phyloP scores from a whole-genome alignment of 345 rosid species.

The Gossypium stocksii region DNA sequence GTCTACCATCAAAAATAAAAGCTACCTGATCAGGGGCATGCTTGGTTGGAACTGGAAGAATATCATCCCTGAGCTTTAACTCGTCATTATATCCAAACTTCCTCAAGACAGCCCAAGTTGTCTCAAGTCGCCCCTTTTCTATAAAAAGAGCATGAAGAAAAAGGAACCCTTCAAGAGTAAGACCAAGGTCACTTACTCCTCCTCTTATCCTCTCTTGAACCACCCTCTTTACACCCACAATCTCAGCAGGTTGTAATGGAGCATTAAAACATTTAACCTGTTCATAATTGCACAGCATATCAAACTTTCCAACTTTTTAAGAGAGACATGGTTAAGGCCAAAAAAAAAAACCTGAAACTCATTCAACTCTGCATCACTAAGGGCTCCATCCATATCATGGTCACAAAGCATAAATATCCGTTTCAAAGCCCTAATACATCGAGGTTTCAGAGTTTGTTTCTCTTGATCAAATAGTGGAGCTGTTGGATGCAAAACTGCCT shows the following conservation, averaged over 20 bases:
- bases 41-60: conserved; percentile 53
- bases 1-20: neutral
- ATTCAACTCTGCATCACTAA: conserved; percentile 74
- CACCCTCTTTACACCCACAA: conserved; percentile 68
- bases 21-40: conserved; percentile 74
- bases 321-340: conserved; percentile 10
- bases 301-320: neutral
- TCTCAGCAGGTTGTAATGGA: conserved; percentile 71
- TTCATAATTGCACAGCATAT: conserved; percentile 23
- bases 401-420: conserved; percentile 75
- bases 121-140: conserved; percentile 75
- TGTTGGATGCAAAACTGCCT: conserved; percentile 81
- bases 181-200: conserved; percentile 77
- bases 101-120: conserved; percentile 80
- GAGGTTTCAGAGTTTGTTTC: conserved; percentile 56
- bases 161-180: conserved; percentile 69
- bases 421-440: conserved; percentile 67
- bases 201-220: conserved; percentile 74
- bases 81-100: conserved; percentile 68
- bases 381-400: conserved; percentile 74
- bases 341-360: conserved; percentile 63
- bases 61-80: conserved; percentile 59
- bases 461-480: conserved; percentile 80
- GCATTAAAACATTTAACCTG: conserved; percentile 75
- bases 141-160: conserved; percentile 75